Evolutionary conservation across 148 eudicot genomes (phyloP).

Genomic region (Mesembryanthemum crystallinum): DNA sequence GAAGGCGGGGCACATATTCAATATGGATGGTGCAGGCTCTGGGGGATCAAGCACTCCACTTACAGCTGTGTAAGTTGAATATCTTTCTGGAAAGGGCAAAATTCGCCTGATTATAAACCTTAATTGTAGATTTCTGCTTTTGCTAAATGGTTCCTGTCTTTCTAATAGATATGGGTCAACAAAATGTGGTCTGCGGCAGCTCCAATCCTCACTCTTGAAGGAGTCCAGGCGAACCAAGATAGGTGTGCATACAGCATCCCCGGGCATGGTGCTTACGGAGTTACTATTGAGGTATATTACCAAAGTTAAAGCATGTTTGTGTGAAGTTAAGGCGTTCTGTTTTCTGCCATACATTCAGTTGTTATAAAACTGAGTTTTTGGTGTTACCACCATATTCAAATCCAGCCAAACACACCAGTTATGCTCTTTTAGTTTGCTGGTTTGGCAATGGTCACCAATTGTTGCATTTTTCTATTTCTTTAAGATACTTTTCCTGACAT

Average conservation of each 20-base stretch:
- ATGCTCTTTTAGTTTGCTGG: too few species aligned
- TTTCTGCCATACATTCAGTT: background rate
- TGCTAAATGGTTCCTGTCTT: conserved; percentile 21
- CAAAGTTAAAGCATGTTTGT: background rate
- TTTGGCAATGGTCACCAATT: background rate
- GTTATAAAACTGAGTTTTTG: background rate
- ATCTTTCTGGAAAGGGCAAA: background rate
- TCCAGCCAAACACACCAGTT: background rate
- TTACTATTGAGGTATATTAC: conserved; percentile 73
- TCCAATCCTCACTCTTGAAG: conserved; percentile 84
- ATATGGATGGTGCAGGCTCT: conserved; percentile 99
- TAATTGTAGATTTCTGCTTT: background rate
- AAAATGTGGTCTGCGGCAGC: conserved; percentile 94
- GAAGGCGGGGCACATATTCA: conserved; percentile 84
- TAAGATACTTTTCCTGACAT: background rate
- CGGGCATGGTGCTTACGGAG: conserved; percentile 98
- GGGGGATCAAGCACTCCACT: conserved; percentile 99
- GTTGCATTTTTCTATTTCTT: background rate
- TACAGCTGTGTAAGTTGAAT: conserved; percentile 87
- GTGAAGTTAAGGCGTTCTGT: too few species aligned
- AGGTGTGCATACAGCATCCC: conserved; percentile 96
- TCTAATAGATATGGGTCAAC: conserved; percentile 87
- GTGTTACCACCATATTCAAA: too few species aligned
- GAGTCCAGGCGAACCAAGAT: conserved; percentile 66
- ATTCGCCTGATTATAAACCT: background rate